Percentiles rank a stretch among this genome's conserved stretches.
Conservation (phyloP, 495 filamentous ascomycete species). For the Penicillium angulare region DNA sequence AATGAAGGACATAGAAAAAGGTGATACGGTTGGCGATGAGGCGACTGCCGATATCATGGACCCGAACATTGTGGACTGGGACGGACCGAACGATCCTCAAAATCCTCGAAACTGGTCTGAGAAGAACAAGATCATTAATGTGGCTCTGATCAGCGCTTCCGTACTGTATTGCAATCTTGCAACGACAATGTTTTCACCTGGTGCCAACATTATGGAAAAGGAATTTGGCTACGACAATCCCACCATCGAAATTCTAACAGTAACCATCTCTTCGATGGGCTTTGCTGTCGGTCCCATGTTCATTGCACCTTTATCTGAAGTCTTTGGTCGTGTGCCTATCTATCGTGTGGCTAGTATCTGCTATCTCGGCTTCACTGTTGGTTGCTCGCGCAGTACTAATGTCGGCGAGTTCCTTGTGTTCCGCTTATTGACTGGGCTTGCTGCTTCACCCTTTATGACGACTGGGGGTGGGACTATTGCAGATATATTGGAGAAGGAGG, state of each 20-base stretch:
- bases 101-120: neutral
- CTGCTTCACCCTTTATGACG: conserved; percentile 37
- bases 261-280: conserved; percentile 42
- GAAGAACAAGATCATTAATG: neutral
- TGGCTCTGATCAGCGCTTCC: neutral
- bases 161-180: neutral
- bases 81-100: neutral
- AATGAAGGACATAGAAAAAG: neutral
- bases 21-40: neutral
- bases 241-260: conserved; percentile 7
- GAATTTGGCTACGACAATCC: neutral
- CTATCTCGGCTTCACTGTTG: conserved; percentile 47
- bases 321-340: conserved; percentile 35
- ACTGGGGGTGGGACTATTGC: conserved; percentile 45
- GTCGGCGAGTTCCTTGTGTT: conserved; percentile 43
- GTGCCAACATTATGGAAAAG: neutral
- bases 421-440: conserved; percentile 37
- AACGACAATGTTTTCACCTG: neutral
- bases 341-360: conserved; percentile 43
- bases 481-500: conserved; percentile 34
- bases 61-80: neutral
- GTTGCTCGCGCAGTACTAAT: conserved; percentile 38
- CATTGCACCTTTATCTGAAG: conserved; percentile 41
- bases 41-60: neutral
- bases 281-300: conserved; percentile 37